These are phyloP conservation scores for Colletotrichum tamarilloi DNA, from an alignment of 2,329 filamentous ascomycete genomes.

Conservation along the genomic window DNA sequence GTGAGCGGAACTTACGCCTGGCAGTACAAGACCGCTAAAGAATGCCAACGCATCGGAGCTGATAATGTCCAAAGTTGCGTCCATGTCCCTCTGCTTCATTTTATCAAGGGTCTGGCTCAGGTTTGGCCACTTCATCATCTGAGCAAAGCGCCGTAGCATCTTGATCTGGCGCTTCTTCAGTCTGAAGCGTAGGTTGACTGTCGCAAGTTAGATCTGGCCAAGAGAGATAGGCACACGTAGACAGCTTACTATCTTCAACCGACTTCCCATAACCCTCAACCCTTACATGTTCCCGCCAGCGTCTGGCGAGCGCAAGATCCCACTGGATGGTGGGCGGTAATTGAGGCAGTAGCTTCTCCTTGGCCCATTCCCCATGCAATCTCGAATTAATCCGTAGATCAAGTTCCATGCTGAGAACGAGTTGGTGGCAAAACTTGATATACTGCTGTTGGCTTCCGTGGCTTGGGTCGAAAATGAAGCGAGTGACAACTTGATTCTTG, in stretches of 20 bases:
- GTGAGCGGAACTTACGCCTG: conserved; percentile 63
- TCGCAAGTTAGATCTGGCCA: neutral
- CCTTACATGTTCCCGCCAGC: conserved; percentile 78
- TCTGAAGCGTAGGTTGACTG: conserved; percentile 71
- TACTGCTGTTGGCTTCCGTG: conserved; percentile 67
- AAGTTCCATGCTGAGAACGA: conserved; percentile 78
- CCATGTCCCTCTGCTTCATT: conserved; percentile 69
- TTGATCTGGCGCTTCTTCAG: conserved; percentile 76
- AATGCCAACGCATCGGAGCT: conserved; percentile 82
- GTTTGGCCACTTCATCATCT: conserved; percentile 83
- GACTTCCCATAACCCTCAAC: conserved; percentile 69
- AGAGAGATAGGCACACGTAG: neutral
- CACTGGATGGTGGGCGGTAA: conserved; percentile 78
- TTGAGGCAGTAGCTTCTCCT: conserved; percentile 71
- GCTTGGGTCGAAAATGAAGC: conserved; percentile 74
- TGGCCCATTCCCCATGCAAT: conserved; percentile 70
- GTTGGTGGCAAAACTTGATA: conserved; percentile 78
- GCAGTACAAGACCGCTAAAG: conserved; percentile 79
- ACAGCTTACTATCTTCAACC: conserved; percentile 59
- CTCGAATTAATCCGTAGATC: conserved; percentile 75
- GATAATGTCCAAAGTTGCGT: conserved; percentile 67
- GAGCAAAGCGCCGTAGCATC: conserved; percentile 75
- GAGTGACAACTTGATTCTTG: conserved; percentile 78
- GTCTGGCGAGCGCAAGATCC: conserved; percentile 78
- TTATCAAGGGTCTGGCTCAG: conserved; percentile 71